A percentile compares a stretch with the other conserved stretches of the same genome.
Evolutionary conservation across 2,329 filamentous ascomycete species (phyloP).

Genomic region (Penicillium sp.): DNA sequence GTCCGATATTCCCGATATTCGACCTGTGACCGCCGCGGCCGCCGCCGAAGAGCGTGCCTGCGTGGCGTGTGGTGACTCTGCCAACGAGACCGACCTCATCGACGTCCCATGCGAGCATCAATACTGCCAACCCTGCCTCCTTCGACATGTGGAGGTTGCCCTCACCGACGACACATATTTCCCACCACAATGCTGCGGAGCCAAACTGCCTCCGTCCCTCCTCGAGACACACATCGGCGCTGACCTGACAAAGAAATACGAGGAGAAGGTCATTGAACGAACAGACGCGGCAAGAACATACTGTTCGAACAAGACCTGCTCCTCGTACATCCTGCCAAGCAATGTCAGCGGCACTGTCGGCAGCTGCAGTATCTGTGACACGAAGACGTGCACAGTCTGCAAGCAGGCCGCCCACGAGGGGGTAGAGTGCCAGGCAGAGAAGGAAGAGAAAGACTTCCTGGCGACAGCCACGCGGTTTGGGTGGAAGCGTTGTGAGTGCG

Average conservation of each 20-base stretch:
- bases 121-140: background rate
- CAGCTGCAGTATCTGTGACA: background rate
- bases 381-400: background rate
- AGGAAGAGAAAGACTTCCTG: background rate
- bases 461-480: background rate
- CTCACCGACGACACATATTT: background rate
- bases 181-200: background rate
- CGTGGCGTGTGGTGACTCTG: background rate
- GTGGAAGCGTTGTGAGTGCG: background rate
- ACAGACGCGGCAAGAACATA: background rate
- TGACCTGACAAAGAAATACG: background rate
- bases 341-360: background rate
- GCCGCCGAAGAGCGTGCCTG: background rate
- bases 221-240: background rate
- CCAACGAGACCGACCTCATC: background rate
- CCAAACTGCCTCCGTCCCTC: background rate
- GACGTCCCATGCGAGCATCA: background rate
- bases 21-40: background rate
- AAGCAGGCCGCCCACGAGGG: background rate
- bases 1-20: background rate
- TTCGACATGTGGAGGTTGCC: background rate
- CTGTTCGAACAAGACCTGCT: background rate
- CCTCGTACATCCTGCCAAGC: background rate
- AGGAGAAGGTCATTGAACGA: background rate
- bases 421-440: background rate